These are phyloP conservation scores for Cystobasidium tubakii DNA, from an alignment of 768 basidiomycete species.

Conservation along the genomic window DNA sequence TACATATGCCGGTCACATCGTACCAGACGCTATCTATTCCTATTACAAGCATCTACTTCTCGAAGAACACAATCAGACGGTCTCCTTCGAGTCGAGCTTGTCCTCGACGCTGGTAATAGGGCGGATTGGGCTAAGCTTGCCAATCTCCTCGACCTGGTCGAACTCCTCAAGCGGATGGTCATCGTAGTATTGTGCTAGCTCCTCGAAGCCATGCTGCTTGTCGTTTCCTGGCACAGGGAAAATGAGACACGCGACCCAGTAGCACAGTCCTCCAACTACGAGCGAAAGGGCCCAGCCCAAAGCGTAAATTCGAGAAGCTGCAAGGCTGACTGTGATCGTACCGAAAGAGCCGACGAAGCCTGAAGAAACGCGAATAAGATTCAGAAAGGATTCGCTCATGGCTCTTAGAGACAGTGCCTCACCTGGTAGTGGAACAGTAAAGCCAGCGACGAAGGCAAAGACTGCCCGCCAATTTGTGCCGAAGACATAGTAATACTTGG, in stretches of 20 bases:
- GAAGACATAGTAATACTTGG: conserved; percentile 18
- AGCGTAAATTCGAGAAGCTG: conserved; percentile 19
- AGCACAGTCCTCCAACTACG: not conserved
- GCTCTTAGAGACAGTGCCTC: not conserved
- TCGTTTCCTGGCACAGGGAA: conserved; percentile 13
- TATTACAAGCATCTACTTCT: not conserved
- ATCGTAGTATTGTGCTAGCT: conserved; percentile 12
- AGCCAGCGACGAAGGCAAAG: conserved; percentile 11
- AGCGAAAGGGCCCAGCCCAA: conserved; percentile 14
- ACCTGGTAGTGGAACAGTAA: not conserved
- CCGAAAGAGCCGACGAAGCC: conserved; percentile 30
- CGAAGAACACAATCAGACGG: not conserved
- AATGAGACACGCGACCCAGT: conserved; percentile 5
- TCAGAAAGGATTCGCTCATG: not conserved
- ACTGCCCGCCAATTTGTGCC: conserved; percentile 16
- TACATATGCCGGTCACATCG: too few relatives aligned
- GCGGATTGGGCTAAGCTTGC: not conserved
- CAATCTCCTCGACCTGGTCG: not conserved
- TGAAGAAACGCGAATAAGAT: not conserved
- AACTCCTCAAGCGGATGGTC: conserved; percentile 1
- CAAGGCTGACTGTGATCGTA: not conserved
- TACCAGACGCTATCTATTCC: too few relatives aligned
- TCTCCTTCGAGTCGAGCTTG: conserved; percentile 6
- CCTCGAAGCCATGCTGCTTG: conserved; percentile 9
- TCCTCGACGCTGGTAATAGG: not conserved